phyloP scores from a whole-genome alignment of 768 basidiomycete species.

The Amanita pseudoporphyria region DNA sequence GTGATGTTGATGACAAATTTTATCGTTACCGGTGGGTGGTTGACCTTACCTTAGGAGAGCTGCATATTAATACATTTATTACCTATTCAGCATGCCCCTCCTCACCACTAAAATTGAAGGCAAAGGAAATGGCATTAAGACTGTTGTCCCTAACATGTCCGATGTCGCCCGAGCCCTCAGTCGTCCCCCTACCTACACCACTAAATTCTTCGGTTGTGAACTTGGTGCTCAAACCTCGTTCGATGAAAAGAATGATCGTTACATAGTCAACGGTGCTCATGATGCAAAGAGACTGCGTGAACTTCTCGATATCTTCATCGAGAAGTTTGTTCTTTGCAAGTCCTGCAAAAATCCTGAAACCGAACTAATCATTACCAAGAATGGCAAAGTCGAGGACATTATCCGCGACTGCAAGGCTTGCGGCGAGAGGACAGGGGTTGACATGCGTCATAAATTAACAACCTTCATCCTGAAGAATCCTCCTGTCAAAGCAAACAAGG shows the following conservation, averaged over 20 bases:
- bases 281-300: conserved; percentile 87
- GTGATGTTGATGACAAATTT: conserved; percentile 95
- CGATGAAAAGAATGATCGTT: conserved; percentile 94
- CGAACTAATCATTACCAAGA: conserved; percentile 84
- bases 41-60: neutral
- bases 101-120: conserved; percentile 96
- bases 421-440: conserved; percentile 82
- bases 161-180: conserved; percentile 94
- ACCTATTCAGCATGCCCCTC: conserved; percentile 71
- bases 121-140: conserved; percentile 99
- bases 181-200: conserved; percentile 92
- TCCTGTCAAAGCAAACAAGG: conserved; percentile 78
- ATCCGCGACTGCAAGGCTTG: conserved; percentile 98
- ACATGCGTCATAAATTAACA: conserved; percentile 95
- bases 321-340: conserved; percentile 95
- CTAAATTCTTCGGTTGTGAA: conserved; percentile 99
- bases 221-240: conserved; percentile 96
- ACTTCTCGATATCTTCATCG: conserved; percentile 94
- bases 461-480: conserved; percentile 98
- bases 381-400: conserved; percentile 73
- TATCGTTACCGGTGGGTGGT: conserved; percentile 77
- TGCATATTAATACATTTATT: neutral
- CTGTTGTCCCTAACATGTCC: conserved; percentile 96
- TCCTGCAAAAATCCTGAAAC: conserved; percentile 99
- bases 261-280: conserved; percentile 98